A percentile compares a stretch with the other conserved stretches of the same genome.
These are phyloP conservation scores for Geosmithia flava DNA, from an alignment of 2,329 filamentous ascomycete species.

Conservation along the genomic window DNA sequence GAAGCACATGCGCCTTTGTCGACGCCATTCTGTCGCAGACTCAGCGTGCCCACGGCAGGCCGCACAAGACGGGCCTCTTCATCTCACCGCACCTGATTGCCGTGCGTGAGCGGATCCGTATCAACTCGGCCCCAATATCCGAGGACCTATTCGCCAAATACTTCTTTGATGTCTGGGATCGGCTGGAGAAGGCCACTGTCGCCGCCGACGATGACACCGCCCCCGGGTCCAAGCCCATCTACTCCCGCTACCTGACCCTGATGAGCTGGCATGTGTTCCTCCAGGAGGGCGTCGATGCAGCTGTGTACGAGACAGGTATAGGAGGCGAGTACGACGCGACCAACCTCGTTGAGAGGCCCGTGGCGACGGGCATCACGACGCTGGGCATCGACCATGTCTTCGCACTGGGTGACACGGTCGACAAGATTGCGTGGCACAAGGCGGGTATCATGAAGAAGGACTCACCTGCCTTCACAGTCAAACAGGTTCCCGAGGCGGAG, in stretches of 20 bases:
- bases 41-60: slow-evolving; percentile 18
- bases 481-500: slow-evolving; percentile 32
- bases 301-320: slow-evolving; percentile 55
- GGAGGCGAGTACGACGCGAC: slow-evolving; percentile 60
- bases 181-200: slow-evolving; percentile 22
- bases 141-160: slow-evolving; percentile 48
- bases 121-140: slow-evolving; percentile 45
- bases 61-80: slow-evolving; percentile 46
- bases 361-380: slow-evolving; percentile 49
- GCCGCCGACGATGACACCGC: slow-evolving; percentile 15
- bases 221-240: slow-evolving; percentile 32
- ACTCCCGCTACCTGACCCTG: slow-evolving; percentile 52
- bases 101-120: slow-evolving; percentile 54
- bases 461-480: slow-evolving; percentile 43
- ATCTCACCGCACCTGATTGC: slow-evolving; percentile 58
- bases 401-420: slow-evolving; percentile 48
- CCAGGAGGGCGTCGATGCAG: slow-evolving; percentile 46
- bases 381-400: slow-evolving; percentile 58
- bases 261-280: slow-evolving; percentile 56
- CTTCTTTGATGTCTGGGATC: slow-evolving; percentile 58
- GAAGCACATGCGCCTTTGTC: slow-evolving; percentile 57
- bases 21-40: slow-evolving; percentile 48
- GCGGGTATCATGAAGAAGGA: slow-evolving; percentile 56
- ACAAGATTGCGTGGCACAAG: slow-evolving; percentile 63
- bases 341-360: slow-evolving; percentile 47